These are phyloP conservation scores for Panaeolus cyanescens DNA, from an alignment of 768 basidiomycete genomes.

Conservation along the genomic window DNA sequence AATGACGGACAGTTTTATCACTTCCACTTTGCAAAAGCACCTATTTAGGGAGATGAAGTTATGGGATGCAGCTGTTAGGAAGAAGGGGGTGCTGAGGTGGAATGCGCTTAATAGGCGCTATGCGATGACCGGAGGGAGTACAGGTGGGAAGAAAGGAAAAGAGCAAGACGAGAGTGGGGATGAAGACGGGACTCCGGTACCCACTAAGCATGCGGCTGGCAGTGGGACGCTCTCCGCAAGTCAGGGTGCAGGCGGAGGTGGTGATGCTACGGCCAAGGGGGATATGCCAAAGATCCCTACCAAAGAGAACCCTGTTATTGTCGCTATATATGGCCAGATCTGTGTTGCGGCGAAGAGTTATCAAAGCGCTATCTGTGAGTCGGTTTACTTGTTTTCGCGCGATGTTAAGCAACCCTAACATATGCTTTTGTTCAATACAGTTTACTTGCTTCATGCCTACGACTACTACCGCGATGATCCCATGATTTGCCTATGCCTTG, in stretches of 20 bases:
- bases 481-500: constrained; percentile 79
- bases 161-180: constrained; percentile 42
- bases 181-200: no score
- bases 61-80: constrained; percentile 64
- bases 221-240: no score
- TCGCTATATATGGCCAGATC: constrained; percentile 80
- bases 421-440: constrained; percentile 37
- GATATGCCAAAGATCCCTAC: constrained; percentile 45
- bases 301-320: constrained; percentile 69
- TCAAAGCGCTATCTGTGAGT: constrained; percentile 88
- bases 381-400: not conserved
- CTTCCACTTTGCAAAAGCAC: constrained; percentile 80
- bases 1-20: constrained; percentile 76
- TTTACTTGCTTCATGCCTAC: constrained; percentile 88
- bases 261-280: not conserved
- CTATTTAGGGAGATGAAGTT: constrained; percentile 78
- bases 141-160: constrained; percentile 33
- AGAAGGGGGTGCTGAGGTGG: constrained; percentile 63
- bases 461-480: constrained; percentile 85
- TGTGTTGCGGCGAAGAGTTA: constrained; percentile 85
- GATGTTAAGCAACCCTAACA: not conserved
- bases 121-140: constrained; percentile 34
- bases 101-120: constrained; percentile 61
- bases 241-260: not conserved
- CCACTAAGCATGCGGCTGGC: no score